Base-by-base conservation (phyloP, 345 rosid species). In the Acer saccharum region DNA sequence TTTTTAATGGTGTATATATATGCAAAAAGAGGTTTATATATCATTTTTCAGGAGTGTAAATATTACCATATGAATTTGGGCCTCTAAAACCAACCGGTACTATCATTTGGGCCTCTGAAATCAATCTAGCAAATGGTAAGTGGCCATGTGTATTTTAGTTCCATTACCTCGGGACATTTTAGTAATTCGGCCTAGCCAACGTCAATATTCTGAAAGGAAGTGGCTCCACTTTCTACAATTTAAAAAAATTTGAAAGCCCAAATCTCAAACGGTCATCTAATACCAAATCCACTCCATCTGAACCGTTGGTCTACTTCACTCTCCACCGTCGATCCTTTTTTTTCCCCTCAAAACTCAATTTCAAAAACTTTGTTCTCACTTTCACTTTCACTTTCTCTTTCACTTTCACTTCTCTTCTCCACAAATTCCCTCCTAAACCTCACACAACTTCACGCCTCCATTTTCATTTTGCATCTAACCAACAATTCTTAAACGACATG, bases 401-500 rank as follows among this genome's bases (percentile, higher is more conserved):
- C 74, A 13, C 29, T 21, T 62, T 43, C 46, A 8, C 11, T 43
- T 43, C 10, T 43, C 46, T 57, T 62, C 74, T 57, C 73, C 39
- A 3, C 63, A 3, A 68, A 67, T 32, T 68, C n/a, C 69, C 52
- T 6, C 54, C 66, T 39, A 20, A 72, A 11, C 29, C 29, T 29
- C 75, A 55, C 50, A 35, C 39, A 35, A 4, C 32, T 18, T 57
- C 11, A 17, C 25, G 29, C 12, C 17, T 61, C 1, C 8, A 16
- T 41, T 18, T 68, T n/a, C 67, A 12, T 25, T 41, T 67, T n/a
- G 4, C 52, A 10, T 0, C 4, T 43, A 39, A 9, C 3, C n/a
- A n/a, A 10, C 16, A 13, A 13, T 9, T 11, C 72, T 17, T 14
- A 43, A 68, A 23, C 25, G 74, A 68, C 65, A 94, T 94, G 98